Evolutionary conservation across 2,329 filamentous ascomycete genomes (phyloP).

Genomic region (Pseudopithomyces maydicus): DNA sequence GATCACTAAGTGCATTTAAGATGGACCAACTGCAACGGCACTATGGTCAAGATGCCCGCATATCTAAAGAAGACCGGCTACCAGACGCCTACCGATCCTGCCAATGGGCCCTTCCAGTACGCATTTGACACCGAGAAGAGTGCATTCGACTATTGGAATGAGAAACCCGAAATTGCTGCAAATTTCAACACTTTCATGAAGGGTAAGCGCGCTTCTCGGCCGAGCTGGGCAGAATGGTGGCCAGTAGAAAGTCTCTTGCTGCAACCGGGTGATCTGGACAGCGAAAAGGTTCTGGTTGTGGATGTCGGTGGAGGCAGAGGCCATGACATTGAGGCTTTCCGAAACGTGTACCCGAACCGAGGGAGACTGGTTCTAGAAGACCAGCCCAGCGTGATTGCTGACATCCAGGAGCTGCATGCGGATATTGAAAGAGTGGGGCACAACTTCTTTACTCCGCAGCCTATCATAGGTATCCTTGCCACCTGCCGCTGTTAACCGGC

Average conservation of each 20-base stretch:
- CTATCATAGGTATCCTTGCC: not conserved
- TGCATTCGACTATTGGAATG: constrained; percentile 9
- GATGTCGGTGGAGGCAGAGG: constrained; percentile 18
- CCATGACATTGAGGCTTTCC: constrained; percentile 13
- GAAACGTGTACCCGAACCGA: constrained; percentile 2
- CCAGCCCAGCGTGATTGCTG: constrained; percentile 21
- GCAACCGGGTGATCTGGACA: not conserved
- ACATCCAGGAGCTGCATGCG: constrained; percentile 13
- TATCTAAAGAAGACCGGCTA: constrained; percentile 15
- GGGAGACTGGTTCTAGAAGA: constrained; percentile 31
- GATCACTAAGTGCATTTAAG: not conserved
- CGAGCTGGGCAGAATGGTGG: constrained; percentile 13
- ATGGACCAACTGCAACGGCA: not conserved
- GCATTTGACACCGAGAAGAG: constrained; percentile 12
- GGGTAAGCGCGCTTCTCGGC: constrained; percentile 8
- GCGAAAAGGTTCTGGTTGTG: constrained; percentile 12
- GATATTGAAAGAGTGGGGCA: constrained; percentile 20
- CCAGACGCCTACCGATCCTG: constrained; percentile 11
- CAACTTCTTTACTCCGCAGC: constrained; percentile 27
- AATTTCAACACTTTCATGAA: constrained; percentile 17
- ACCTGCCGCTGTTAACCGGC: not conserved
- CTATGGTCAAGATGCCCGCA: constrained; percentile 3
- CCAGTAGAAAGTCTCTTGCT: constrained; percentile 2
- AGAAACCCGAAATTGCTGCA: constrained; percentile 3
- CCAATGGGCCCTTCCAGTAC: constrained; percentile 16